Evolutionary conservation across 306 rosid species (phyloP).

Genomic region (Trifolium repens): DNA sequence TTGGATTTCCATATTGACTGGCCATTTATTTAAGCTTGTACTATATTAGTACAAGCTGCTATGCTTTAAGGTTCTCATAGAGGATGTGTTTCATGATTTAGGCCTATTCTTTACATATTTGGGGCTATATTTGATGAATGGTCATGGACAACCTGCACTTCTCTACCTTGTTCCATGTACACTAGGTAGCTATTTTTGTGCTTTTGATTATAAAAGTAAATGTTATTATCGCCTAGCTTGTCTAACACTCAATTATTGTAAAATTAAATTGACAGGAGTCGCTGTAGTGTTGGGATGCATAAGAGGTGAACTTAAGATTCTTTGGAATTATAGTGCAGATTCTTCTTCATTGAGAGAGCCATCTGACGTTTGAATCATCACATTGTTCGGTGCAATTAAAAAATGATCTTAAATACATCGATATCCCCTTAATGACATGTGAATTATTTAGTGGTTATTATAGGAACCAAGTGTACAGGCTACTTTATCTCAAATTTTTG

Average conservation of each 20-base stretch:
- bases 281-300: constrained; percentile 58
- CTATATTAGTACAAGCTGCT: constrained; percentile 3
- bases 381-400: constrained; percentile 10
- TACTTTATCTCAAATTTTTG: constrained; percentile 5
- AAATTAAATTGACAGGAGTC: constrained; percentile 56
- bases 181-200: constrained; percentile 61
- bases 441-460: not conserved
- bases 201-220: not conserved
- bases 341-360: constrained; percentile 34
- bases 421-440: constrained; percentile 2
- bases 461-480: constrained; percentile 23
- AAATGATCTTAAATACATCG: not conserved
- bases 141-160: constrained; percentile 97
- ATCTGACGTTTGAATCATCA: constrained; percentile 39
- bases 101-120: constrained; percentile 76
- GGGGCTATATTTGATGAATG: constrained; percentile 81
- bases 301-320: constrained; percentile 71
- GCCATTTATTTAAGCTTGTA: constrained; percentile 13
- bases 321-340: constrained; percentile 65
- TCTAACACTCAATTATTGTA: constrained; percentile 19
- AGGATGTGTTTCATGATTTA: constrained; percentile 41
- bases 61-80: constrained; percentile 12
- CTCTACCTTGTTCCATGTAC: constrained; percentile 98
- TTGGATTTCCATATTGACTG: constrained; percentile 5
- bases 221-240: constrained; percentile 2